These are phyloP conservation scores for Coemansia sp. DNA, from an alignment of 192 early-diverging fungal genomes.

Conservation along the genomic window DNA sequence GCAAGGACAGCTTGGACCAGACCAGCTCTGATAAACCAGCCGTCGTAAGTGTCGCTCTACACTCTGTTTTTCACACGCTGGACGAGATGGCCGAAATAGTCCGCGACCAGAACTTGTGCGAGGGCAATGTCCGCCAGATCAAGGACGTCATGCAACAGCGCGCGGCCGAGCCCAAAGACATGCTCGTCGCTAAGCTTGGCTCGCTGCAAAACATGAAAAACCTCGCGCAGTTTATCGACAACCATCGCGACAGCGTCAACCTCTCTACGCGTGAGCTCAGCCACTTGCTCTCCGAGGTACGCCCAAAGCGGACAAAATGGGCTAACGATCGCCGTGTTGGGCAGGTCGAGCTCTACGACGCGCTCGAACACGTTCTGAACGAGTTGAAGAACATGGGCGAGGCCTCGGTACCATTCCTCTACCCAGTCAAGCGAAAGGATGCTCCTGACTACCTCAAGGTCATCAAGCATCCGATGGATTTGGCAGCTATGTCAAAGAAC, in stretches of 20 bases:
- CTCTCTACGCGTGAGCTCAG: conserved; percentile 74
- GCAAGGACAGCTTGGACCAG: neutral
- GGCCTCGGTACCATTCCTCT: conserved; percentile 83
- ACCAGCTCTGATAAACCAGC: neutral
- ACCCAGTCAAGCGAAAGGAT: conserved; percentile 85
- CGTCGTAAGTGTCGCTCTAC: conserved; percentile 16
- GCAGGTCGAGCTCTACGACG: conserved; percentile 92
- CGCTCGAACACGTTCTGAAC: conserved; percentile 80
- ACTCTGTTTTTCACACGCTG: conserved; percentile 47
- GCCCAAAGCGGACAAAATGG: conserved; percentile 87
- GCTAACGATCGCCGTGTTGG: conserved; percentile 83
- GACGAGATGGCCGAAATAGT: conserved; percentile 48
- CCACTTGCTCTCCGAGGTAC: conserved; percentile 75
- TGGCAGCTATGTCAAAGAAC: conserved; percentile 88
- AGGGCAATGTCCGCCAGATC: conserved; percentile 31
- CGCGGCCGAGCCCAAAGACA: conserved; percentile 51
- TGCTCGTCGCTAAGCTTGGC: conserved; percentile 51
- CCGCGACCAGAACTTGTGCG: conserved; percentile 37
- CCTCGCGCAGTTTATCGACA: conserved; percentile 75
- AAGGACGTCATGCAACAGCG: conserved; percentile 29
- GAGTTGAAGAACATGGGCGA: conserved; percentile 83
- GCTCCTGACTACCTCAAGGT: conserved; percentile 95
- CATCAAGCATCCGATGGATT: conserved; percentile 95
- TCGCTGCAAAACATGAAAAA: conserved; percentile 63
- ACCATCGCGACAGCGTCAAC: conserved; percentile 65